Conservation (phyloP, 768 basidiomycete species). For the Mycena polygramma region DNA sequence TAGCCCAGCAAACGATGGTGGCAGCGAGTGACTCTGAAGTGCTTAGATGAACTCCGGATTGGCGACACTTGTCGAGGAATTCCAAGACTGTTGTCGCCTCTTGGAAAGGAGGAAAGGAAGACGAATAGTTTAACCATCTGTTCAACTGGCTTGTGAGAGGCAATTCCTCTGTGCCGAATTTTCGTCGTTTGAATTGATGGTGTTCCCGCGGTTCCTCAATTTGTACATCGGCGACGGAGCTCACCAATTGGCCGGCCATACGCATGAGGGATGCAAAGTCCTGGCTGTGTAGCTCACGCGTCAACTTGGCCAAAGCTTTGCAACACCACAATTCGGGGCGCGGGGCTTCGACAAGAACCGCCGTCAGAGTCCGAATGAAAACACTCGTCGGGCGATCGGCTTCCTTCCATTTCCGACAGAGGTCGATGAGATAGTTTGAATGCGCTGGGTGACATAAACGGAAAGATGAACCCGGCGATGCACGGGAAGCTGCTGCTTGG, state of each 20-base stretch:
- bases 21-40: constrained; percentile 15
- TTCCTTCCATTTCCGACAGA: constrained; percentile 56
- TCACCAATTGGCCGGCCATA: constrained; percentile 19
- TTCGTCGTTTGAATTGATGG: background rate
- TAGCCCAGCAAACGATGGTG: constrained; percentile 32
- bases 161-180: background rate
- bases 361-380: constrained; percentile 50
- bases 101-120: constrained; percentile 11
- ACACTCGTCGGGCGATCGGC: constrained; percentile 41
- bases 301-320: constrained; percentile 21
- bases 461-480: constrained; percentile 40
- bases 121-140: constrained; percentile 28
- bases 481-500: constrained; percentile 50
- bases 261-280: constrained; percentile 18
- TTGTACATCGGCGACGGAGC: constrained; percentile 7
- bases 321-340: constrained; percentile 30
- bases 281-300: constrained; percentile 19
- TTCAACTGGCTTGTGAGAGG: constrained; percentile 23
- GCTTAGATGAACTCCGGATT: constrained; percentile 15
- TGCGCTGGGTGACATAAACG: constrained; percentile 60
- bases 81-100: constrained; percentile 5
- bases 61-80: constrained; percentile 27
- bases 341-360: constrained; percentile 42
- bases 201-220: background rate
- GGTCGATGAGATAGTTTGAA: constrained; percentile 59